Percentiles rank a stretch among this genome's conserved stretches.
Evolutionary conservation across 2,329 filamentous ascomycete genomes (phyloP).

Genomic region (Xylariaceae sp.): DNA sequence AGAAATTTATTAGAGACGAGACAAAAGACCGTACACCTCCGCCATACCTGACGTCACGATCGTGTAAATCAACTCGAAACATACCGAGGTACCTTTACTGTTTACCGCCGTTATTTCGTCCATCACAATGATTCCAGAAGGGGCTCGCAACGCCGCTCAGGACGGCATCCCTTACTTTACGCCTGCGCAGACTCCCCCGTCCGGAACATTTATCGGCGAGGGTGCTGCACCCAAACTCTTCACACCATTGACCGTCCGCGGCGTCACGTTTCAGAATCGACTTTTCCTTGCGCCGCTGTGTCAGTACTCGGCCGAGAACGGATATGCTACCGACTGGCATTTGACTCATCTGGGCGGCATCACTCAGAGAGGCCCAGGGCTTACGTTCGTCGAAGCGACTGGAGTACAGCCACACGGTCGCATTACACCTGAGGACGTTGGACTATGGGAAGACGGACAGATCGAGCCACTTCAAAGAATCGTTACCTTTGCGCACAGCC

Average conservation of each 20-base stretch:
- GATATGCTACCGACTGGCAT: constrained; percentile 71
- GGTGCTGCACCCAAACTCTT: constrained; percentile 52
- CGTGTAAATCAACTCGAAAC: too few relatives aligned
- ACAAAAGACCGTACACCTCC: too few relatives aligned
- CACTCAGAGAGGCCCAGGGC: constrained; percentile 58
- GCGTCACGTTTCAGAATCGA: constrained; percentile 44
- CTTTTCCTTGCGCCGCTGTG: constrained; percentile 48
- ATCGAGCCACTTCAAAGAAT: constrained; percentile 46
- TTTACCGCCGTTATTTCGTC: too few relatives aligned
- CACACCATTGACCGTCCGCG: constrained; percentile 45
- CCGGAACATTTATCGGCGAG: constrained; percentile 36
- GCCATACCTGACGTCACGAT: too few relatives aligned
- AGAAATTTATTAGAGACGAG: too few relatives aligned
- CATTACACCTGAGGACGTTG: constrained; percentile 67
- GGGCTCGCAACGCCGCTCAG: constrained; percentile 8
- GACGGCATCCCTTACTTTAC: constrained; percentile 42
- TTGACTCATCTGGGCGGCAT: constrained; percentile 72
- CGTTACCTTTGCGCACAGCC: constrained; percentile 44
- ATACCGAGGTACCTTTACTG: too few relatives aligned
- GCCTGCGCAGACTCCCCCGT: constrained; percentile 38
- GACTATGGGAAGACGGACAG: constrained; percentile 71
- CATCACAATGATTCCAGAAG: too few relatives aligned
- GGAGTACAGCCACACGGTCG: constrained; percentile 65
- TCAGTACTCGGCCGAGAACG: constrained; percentile 44
- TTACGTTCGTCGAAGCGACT: constrained; percentile 68